Base-by-base conservation (phyloP, 202 grass and related monocot species). In the Brachypodium distachyon region DNA sequence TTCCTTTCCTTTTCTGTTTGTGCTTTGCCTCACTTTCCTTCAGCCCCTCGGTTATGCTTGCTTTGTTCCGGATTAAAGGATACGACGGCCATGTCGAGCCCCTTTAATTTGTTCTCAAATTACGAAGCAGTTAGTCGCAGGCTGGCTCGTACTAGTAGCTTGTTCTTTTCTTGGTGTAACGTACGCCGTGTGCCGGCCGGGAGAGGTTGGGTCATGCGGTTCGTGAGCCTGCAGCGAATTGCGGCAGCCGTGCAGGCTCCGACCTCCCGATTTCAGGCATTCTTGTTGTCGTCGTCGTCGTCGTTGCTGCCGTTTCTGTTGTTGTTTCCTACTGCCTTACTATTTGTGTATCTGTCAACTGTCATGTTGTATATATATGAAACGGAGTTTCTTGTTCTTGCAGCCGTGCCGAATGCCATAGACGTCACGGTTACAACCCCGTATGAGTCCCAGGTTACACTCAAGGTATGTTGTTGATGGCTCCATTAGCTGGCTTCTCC, bases 391-490 rank as follows among this genome's bases (percentile, higher is more conserved):
- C 10, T 62, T 23, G 52, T 76, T 51, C 76, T 37, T 75, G 66
- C 85, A 99, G 92, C 89, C 64, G 87, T 89, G 33, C 92, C 96
- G 11, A 89, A 57, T 58, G 87, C 83, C 25, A 14, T 99, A 11
- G 90, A 96, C 87, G 61, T 96, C 77, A 84, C 85, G 12, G 85
- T 96, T 12, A 65, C 87, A 50, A 93, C 92, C 16, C 92, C 92
- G 5, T 87, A 93, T 42, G 92, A 96, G 54, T 95, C 96, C 78
- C 81, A 91, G 83, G 61, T 99, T 37, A 96, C 83, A 89, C 96
- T 99, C 85, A 99, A 99, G 92, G 96, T 99, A 93, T 51, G 57
- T 33, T 7, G 11, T 3, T 13, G 6, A 13, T 38, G 61, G 8
- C 72, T 80, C 32, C 78, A n/a, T 82, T 61, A 53, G 4, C 8